These are phyloP conservation scores for Tillandsia fasciculata DNA, from an alignment of 176 grass and related monocot genomes.

Conservation along the genomic window DNA sequence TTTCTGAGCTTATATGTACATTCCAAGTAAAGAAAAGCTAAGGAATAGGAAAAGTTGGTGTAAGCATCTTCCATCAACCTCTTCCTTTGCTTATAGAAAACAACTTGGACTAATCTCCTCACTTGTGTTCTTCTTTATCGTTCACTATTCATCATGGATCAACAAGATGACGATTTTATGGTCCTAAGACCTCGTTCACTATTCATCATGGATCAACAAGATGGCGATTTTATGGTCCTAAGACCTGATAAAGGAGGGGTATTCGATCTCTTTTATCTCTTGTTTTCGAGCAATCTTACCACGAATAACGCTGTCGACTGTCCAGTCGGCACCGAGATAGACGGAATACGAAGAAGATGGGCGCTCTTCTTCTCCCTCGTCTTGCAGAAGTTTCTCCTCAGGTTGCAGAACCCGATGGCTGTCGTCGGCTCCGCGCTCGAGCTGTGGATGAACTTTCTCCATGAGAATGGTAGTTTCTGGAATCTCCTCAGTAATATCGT, in stretches of 20 bases:
- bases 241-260: constrained; percentile 39
- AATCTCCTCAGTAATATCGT: constrained; percentile 30
- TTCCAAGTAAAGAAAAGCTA: too few species aligned
- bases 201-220: neutral
- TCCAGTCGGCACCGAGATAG: constrained; percentile 37
- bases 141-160: neutral
- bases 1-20: too few species aligned
- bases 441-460: constrained; percentile 70
- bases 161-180: too few species aligned
- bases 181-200: too few species aligned
- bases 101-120: neutral
- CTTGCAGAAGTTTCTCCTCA: constrained; percentile 47
- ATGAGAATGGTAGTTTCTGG: constrained; percentile 39
- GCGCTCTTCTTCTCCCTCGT: constrained; percentile 44
- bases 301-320: constrained; percentile 43
- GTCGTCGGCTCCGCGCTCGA: constrained; percentile 30
- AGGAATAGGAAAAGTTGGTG: neutral
- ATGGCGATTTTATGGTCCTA: constrained; percentile 48
- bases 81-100: neutral
- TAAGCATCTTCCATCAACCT: neutral
- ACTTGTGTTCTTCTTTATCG: neutral
- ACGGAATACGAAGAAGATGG: constrained; percentile 34
- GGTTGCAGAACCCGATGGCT: constrained; percentile 51
- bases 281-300: constrained; percentile 33
- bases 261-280: constrained; percentile 32